Base-by-base conservation (phyloP, 768 basidiomycete species). In the Galerina sulciceps region DNA sequence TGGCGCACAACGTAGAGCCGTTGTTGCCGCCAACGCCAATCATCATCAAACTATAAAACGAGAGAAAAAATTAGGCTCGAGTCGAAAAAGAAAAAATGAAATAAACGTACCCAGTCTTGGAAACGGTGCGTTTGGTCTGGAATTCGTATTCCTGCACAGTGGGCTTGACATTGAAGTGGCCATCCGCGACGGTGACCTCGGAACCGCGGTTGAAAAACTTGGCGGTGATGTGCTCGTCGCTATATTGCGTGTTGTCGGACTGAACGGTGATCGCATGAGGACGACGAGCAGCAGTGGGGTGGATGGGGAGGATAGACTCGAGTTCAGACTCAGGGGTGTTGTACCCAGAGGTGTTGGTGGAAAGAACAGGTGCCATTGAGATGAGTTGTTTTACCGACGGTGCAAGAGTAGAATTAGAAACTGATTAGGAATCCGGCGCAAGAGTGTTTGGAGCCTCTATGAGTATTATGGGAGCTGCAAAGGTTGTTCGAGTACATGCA, bases 1-100 rank as follows among this genome's bases (percentile, higher is more conserved):
- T 97, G 11, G 97, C 96, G 62, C 88, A 89, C 47, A 99, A 83
- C 23, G 96, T 99, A 47, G 91, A 85, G 51, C 96, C 97, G 70
- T 99, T 99, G 85, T 99, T 99, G 52, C 97, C 96, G 57, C 96
- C 96, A 58, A 95, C 77, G 59, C 97, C 97, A 66, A 99, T 89
- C 85, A 99, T 90, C 91, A 99, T 90, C 63, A 99, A 83, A 55
- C 96, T 98, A 59, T 31, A 9, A 17, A 49, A 50, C 54, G 35
- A 42, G 13, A 60, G n/a, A 59, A 53, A 37, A 59, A 50, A 55
- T 37, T 56, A 43, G 60, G 57, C 60, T 50, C 58, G 46, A 64
- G 52, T 48, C 62, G 37, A n/a, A 46, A 43, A 53, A 38, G 22
- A 60, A 67, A 44, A 36, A 34, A 40, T 52, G 31, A 51, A 10